phyloP scores from a whole-genome alignment of 257 asterid genomes.

The Dorcoceras hygrometricum region DNA sequence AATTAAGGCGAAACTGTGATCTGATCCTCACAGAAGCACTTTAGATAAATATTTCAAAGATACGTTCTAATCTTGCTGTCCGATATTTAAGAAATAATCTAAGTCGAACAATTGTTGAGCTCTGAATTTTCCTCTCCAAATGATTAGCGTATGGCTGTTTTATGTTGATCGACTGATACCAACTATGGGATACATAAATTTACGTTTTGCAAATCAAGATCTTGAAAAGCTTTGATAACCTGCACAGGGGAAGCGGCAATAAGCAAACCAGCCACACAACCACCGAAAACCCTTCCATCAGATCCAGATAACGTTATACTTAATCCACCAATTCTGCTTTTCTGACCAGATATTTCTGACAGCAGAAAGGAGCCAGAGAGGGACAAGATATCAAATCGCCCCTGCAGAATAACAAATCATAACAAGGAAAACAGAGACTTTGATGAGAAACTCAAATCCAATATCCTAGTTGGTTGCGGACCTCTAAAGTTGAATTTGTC shows the following conservation, averaged over 20 bases:
- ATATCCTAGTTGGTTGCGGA: slow-evolving; percentile 1
- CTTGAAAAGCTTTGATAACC: slow-evolving; percentile 12
- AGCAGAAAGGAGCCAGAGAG: slow-evolving; percentile 25
- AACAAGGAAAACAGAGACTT: slow-evolving; percentile 3
- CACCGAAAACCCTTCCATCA: slow-evolving; percentile 21
- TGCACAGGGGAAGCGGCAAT: slow-evolving; percentile 18
- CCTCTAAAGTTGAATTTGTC: slow-evolving; percentile 6
- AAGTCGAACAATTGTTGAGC: neutral
- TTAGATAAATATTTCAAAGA: neutral
- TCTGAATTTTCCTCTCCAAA: neutral
- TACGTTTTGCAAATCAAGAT: neutral
- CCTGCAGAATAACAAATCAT: slow-evolving; percentile 15
- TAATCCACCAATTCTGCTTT: slow-evolving; percentile 19
- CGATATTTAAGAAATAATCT: neutral
- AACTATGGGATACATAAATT: neutral
- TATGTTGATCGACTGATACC: neutral
- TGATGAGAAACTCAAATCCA: neutral
- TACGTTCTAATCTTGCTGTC: neutral
- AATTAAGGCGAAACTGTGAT: neutral
- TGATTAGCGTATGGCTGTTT: neutral
- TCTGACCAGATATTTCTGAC: slow-evolving; percentile 17
- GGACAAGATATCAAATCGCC: slow-evolving; percentile 20
- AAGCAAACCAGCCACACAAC: slow-evolving; percentile 22
- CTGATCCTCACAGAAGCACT: neutral
- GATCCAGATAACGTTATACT: slow-evolving; percentile 7